phyloP scores from a whole-genome alignment of 495 filamentous ascomycete species.

The Eremomyces bilateralis region DNA sequence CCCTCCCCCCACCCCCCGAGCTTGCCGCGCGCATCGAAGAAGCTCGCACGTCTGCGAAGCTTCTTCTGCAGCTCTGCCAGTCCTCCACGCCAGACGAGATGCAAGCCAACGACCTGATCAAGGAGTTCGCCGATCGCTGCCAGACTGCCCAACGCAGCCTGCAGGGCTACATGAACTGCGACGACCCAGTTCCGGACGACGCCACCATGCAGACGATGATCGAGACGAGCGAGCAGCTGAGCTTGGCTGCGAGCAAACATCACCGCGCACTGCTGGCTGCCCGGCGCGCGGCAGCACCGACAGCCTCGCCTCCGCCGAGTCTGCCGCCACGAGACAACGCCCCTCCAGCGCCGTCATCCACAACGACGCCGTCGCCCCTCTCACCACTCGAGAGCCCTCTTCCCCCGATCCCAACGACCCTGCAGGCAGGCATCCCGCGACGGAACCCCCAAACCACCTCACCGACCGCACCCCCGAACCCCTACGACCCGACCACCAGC shows the following conservation, averaged over 20 bases:
- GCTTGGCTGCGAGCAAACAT: slow-evolving; percentile 54
- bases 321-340: too few species aligned
- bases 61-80: slow-evolving; percentile 74
- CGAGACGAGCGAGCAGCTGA: slow-evolving; percentile 80
- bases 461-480: too few species aligned
- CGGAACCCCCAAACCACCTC: too few species aligned
- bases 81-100: slow-evolving; percentile 60
- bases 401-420: too few species aligned
- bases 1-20: slow-evolving; percentile 58
- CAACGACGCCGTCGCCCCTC: too few species aligned
- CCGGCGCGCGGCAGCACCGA: too few species aligned
- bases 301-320: too few species aligned
- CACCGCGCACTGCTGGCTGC: slow-evolving; percentile 63
- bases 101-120: slow-evolving; percentile 61
- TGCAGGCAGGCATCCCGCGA: too few species aligned
- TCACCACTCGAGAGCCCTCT: too few species aligned
- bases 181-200: slow-evolving; percentile 65
- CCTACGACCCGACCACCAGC: too few species aligned
- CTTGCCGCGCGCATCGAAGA: slow-evolving; percentile 71
- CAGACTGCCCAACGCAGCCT: slow-evolving; percentile 54
- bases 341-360: too few species aligned
- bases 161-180: slow-evolving; percentile 60
- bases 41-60: slow-evolving; percentile 67
- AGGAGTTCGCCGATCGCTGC: slow-evolving; percentile 82
- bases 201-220: slow-evolving; percentile 83